Conservation (phyloP, 768 basidiomycete species). For the Piloderma croceum region DNA sequence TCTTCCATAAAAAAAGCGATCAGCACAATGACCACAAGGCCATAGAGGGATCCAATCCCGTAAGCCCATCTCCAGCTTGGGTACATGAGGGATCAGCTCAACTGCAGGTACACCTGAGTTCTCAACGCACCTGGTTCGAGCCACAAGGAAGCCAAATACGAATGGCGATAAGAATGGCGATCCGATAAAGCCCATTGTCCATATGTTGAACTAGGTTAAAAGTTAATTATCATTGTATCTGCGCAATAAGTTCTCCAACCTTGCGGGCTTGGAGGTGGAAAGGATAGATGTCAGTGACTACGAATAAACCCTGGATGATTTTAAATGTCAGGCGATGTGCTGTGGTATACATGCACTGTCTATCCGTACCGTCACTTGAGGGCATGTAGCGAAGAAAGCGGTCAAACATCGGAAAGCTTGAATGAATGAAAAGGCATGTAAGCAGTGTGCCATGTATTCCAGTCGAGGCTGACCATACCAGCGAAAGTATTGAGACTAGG, state of each 20-base stretch:
- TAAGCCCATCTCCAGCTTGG: conserved; percentile 62
- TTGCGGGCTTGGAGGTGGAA: conserved; percentile 67
- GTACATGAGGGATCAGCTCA: not conserved
- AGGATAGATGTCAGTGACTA: conserved; percentile 60
- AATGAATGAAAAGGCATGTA: not conserved
- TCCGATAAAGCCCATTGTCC: conserved; percentile 70
- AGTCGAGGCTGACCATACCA: no score
- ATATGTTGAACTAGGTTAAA: conserved; percentile 48
- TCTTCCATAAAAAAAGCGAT: conserved; percentile 61
- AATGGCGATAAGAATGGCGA: conserved; percentile 63
- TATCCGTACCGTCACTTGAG: not conserved
- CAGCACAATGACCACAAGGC: conserved; percentile 45
- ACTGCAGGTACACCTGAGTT: not conserved
- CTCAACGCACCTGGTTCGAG: conserved; percentile 27
- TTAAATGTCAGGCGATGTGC: no score
- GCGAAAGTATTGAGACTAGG: conserved; percentile 53
- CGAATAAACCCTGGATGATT: conserved; percentile 45
- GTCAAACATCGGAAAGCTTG: conserved; percentile 31
- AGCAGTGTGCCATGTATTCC: not conserved
- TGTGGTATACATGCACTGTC: not conserved
- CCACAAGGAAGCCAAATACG: conserved; percentile 63
- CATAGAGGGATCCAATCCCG: conserved; percentile 58
- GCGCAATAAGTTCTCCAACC: conserved; percentile 26
- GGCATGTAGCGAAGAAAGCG: conserved; percentile 18
- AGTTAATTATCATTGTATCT: not conserved